Evolutionary conservation across 2,329 filamentous ascomycete species (phyloP).

Genomic region (Ophiostoma angusticollis): DNA sequence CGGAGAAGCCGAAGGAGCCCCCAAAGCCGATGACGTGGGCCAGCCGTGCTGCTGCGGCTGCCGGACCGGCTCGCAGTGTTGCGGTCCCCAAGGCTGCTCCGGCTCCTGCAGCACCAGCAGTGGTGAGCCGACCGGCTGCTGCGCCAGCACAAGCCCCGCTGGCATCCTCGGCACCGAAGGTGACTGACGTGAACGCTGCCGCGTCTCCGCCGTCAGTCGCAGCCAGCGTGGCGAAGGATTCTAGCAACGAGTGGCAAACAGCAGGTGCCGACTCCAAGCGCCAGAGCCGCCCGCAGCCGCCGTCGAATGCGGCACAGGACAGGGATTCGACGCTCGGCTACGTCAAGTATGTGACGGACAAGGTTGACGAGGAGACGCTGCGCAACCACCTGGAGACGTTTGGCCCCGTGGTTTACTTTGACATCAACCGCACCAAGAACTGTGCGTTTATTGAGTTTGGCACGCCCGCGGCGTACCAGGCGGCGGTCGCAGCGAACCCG

Average conservation of each 20-base stretch:
- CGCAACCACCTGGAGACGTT: constrained; percentile 57
- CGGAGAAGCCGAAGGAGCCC: constrained; percentile 33
- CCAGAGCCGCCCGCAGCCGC: constrained; percentile 60
- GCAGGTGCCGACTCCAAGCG: constrained; percentile 75
- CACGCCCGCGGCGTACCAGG: constrained; percentile 65
- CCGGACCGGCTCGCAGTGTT: constrained; percentile 36
- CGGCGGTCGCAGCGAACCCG: constrained; percentile 72
- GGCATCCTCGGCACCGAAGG: constrained; percentile 3
- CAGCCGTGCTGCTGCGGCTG: constrained; percentile 49
- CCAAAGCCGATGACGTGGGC: constrained; percentile 64
- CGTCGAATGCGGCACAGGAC: constrained; percentile 45
- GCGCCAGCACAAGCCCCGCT: constrained; percentile 19
- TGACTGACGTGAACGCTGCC: constrained; percentile 22
- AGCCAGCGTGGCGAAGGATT: constrained; percentile 38
- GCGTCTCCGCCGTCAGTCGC: constrained; percentile 15
- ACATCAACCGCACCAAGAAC: constrained; percentile 80
- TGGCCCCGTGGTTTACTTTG: constrained; percentile 59
- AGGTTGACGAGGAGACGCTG: constrained; percentile 64
- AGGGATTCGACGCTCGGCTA: constrained; percentile 74
- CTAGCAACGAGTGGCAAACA: constrained; percentile 70
- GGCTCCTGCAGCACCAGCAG: constrained; percentile 38
- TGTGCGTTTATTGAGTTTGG: constrained; percentile 95
- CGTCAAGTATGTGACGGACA: constrained; percentile 90
- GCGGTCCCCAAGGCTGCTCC: constrained; percentile 45
- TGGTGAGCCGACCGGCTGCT: constrained; percentile 34